Evolutionary conservation across 345 rosid species (phyloP).

Genomic region (Salix exigua): DNA sequence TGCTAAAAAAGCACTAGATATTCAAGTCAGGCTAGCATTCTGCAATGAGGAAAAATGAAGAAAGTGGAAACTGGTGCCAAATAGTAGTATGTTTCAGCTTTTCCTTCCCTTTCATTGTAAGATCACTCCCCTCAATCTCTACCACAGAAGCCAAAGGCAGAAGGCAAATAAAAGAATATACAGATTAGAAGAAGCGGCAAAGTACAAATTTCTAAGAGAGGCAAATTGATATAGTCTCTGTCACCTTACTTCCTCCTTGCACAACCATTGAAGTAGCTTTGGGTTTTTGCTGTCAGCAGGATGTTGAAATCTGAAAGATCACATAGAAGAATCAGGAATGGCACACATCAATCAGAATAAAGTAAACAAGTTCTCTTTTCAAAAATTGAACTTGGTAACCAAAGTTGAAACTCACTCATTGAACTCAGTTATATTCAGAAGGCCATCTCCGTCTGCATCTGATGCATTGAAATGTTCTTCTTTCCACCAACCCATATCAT

Average conservation of each 20-base stretch:
- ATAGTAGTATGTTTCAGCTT: neutral
- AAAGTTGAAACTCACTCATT: constrained; percentile 65
- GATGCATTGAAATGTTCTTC: constrained; percentile 96
- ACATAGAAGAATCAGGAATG: constrained; percentile 12
- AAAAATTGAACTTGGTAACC: constrained; percentile 1
- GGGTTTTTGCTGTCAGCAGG: constrained; percentile 93
- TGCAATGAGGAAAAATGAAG: neutral
- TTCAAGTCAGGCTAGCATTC: neutral
- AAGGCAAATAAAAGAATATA: neutral
- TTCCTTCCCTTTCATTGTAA: neutral
- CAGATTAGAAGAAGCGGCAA: neutral
- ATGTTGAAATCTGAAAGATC: constrained; percentile 69
- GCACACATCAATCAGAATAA: constrained; percentile 5
- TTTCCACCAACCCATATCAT: constrained; percentile 99
- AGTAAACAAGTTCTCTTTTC: neutral
- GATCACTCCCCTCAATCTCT: neutral
- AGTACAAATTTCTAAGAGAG: neutral
- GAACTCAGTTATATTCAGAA: constrained; percentile 80
- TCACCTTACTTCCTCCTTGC: constrained; percentile 96
- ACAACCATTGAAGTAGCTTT: constrained; percentile 72
- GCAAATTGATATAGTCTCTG: constrained; percentile 4
- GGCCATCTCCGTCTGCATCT: constrained; percentile 89
- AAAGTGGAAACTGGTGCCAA: neutral
- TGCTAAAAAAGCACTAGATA: neutral
- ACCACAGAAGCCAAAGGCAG: neutral